Percentiles rank a stretch among this genome's conserved stretches.
phyloP scores from a whole-genome alignment of 768 basidiomycete species.

The Amanita exitialis region DNA sequence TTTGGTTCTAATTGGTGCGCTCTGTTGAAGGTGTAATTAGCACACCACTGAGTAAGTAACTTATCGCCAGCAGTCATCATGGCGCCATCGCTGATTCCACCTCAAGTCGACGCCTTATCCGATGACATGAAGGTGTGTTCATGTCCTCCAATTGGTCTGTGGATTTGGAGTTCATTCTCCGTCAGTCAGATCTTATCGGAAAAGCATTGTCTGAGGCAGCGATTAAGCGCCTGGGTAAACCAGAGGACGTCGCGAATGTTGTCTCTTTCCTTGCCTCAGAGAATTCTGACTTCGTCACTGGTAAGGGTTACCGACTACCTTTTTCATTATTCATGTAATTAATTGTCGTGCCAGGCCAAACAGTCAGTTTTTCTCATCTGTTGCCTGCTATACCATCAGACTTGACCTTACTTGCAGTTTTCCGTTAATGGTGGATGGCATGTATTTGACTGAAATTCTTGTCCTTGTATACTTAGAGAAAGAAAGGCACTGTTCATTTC shows the following conservation, averaged over 20 bases:
- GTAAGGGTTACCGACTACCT: neutral
- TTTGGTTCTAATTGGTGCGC: neutral
- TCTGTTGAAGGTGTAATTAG: neutral
- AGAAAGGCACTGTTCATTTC: no score
- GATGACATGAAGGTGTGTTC: neutral
- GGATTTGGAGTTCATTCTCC: neutral
- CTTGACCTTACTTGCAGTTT: neutral
- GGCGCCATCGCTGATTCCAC: no score
- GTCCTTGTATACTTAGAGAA: no score
- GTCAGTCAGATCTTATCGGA: neutral
- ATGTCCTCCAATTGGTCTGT: neutral
- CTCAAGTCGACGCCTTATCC: neutral
- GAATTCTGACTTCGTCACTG: conserved; percentile 15
- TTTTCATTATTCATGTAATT: no score
- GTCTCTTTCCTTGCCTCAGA: conserved; percentile 25
- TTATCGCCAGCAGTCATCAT: neutral
- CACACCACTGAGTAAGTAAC: neutral
- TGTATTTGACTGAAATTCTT: neutral
- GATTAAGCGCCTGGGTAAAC: conserved; percentile 3
- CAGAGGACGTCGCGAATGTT: conserved; percentile 23
- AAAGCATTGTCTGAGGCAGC: neutral
- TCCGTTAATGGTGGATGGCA: neutral
- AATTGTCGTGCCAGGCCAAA: neutral
- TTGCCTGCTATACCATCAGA: neutral
- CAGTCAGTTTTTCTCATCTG: neutral